Evolutionary conservation across 345 rosid genomes (phyloP).

Genomic region (Hibiscus trionum): DNA sequence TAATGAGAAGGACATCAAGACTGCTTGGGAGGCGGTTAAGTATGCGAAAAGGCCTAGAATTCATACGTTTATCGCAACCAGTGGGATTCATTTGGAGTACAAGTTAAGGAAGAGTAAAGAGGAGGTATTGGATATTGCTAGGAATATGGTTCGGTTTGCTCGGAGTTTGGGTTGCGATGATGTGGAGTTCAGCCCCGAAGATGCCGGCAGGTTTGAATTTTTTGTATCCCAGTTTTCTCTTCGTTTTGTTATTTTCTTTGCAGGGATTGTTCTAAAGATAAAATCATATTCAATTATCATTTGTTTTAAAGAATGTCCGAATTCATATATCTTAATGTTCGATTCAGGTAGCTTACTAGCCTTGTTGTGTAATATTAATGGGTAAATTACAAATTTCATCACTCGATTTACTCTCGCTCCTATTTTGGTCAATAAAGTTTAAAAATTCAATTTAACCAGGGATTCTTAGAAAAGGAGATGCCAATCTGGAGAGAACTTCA

Average conservation of each 20-base stretch:
- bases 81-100: constrained; percentile 71
- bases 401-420: too few relatives aligned
- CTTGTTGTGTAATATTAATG: neutral
- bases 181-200: constrained; percentile 94
- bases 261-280: neutral
- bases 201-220: constrained; percentile 66
- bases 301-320: neutral
- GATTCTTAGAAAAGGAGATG: constrained; percentile 18
- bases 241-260: neutral
- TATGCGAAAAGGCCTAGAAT: constrained; percentile 75
- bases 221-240: neutral
- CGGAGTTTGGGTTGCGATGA: constrained; percentile 87
- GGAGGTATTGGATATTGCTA: constrained; percentile 70
- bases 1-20: constrained; percentile 60
- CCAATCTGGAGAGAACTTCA: constrained; percentile 42
- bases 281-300: neutral
- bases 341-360: neutral
- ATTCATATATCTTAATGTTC: neutral
- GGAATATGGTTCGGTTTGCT: constrained; percentile 65
- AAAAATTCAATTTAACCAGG: too few relatives aligned
- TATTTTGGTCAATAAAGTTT: too few relatives aligned
- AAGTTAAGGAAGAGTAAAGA: constrained; percentile 68
- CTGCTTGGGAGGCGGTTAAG: constrained; percentile 91
- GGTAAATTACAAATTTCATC: too few relatives aligned
- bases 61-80: constrained; percentile 85